Evolutionary conservation across 2,329 filamentous ascomycete species (phyloP), one percentile per base, ranked within the genome.

Genomic region (Myriangium duriaei): DNA sequence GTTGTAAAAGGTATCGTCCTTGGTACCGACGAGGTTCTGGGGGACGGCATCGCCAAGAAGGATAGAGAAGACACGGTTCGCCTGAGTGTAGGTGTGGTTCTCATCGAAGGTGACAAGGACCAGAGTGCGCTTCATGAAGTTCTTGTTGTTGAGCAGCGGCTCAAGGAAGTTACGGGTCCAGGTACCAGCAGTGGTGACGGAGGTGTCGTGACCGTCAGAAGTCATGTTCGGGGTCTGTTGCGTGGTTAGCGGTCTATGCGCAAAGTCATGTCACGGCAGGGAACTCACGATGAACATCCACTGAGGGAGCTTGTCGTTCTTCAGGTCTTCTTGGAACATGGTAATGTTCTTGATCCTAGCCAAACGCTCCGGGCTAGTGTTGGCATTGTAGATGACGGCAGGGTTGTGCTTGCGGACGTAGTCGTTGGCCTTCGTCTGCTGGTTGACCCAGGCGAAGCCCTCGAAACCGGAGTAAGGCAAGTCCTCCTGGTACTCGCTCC

Each of bases 381-480:
- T 69, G 24, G 71, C 73, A 54, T 85, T 70, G 59, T 74, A 83
- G 39, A 79, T 64, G 40, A 87, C 62, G 11, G 51, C 61, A 31
- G 63, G 68, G 53, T 87, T 85, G 63, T 91, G 83, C 62, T 91
- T 88, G 52, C 84, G 76, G 5, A 88, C 81, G 54, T 91, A 91
- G 61, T 79, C 74, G 50, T 86, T 81, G 34, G 70, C 68, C 18
- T 72, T 70, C 2, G 70, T 81, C 47, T 72, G 44, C 46, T 74
- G 74, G 58, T 85, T 84, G 40, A 73, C 65, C 54, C 65, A 83
- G 1, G 60, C 63, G 14, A 45, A 46, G 3, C 81, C 81, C 55
- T 82, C 69, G 59, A 74, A 88, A 10, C 83, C 83, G 2, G 73
- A 67, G 58, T 76, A 85, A 2, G 83, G 83, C 67, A 80, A 69